phyloP scores from a whole-genome alignment of 2,329 filamentous ascomycete genomes.

The Talaromyces piceae region DNA sequence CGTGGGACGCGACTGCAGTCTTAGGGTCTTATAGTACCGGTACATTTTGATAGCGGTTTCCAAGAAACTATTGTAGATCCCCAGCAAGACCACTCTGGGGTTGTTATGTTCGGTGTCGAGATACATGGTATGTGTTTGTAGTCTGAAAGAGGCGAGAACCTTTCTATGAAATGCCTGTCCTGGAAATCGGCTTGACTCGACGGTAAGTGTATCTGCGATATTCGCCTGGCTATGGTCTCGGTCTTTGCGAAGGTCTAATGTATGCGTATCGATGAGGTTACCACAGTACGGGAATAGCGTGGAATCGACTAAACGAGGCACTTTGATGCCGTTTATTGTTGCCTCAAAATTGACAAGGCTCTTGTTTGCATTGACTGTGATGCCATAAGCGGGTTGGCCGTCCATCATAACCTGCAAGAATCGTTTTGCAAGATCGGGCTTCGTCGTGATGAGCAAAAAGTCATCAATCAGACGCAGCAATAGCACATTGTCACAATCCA shows the following conservation, averaged over 20 bases:
- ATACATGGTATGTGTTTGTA: constrained; percentile 61
- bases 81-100: constrained; percentile 58
- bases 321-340: constrained; percentile 44
- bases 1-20: constrained; percentile 45
- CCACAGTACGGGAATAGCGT: constrained; percentile 80
- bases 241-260: constrained; percentile 68
- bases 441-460: constrained; percentile 77
- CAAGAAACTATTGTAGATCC: constrained; percentile 65
- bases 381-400: constrained; percentile 72
- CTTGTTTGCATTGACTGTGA: constrained; percentile 68
- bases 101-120: constrained; percentile 63
- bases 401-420: constrained; percentile 77
- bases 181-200: constrained; percentile 64
- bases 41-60: constrained; percentile 72
- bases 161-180: constrained; percentile 77
- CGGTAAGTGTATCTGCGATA: constrained; percentile 65
- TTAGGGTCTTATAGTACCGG: constrained; percentile 54
- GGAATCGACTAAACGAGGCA: constrained; percentile 43
- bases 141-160: constrained; percentile 66
- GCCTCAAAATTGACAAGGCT: constrained; percentile 78
- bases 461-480: constrained; percentile 84
- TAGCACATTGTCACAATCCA: constrained; percentile 53
- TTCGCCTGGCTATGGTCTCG: constrained; percentile 46
- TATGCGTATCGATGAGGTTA: constrained; percentile 63
- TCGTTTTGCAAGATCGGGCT: constrained; percentile 55